Percentiles rank a stretch among this genome's conserved stretches.
Conservation (phyloP, 208 protist species). For the Hexamita inflata region DNA sequence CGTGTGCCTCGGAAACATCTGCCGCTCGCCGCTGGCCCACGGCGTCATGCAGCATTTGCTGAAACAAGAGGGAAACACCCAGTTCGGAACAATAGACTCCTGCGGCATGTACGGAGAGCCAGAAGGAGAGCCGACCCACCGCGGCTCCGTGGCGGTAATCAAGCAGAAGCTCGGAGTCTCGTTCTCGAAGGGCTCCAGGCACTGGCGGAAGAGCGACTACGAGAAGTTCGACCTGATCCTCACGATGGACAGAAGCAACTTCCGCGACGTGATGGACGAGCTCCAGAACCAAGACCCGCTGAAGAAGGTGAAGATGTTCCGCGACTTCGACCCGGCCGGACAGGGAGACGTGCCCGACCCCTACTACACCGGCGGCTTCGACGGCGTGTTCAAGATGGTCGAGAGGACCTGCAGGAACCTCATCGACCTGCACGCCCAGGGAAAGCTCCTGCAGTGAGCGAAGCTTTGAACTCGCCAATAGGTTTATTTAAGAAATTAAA, state of each 20-base stretch:
- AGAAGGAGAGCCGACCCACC: slow-evolving; percentile 25
- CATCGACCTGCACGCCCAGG: neutral
- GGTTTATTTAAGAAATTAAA: too few species aligned
- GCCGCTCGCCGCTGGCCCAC: slow-evolving; percentile 39
- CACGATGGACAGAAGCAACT: slow-evolving; percentile 35
- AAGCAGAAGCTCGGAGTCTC: slow-evolving; percentile 6
- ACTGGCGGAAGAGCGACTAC: slow-evolving; percentile 36
- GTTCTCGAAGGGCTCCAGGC: slow-evolving; percentile 28
- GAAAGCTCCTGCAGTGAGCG: neutral
- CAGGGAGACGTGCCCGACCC: slow-evolving; percentile 17
- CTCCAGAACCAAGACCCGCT: neutral
- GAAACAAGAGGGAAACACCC: neutral
- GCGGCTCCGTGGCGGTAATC: slow-evolving; percentile 2
- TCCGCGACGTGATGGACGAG: neutral
- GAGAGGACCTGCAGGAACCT: neutral
- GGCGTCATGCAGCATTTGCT: slow-evolving; percentile 29
- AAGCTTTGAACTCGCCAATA: too few species aligned
- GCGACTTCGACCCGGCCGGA: slow-evolving; percentile 1
- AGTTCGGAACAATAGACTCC: slow-evolving; percentile 27
- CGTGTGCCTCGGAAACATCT: slow-evolving; percentile 44
- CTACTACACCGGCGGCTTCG: slow-evolving; percentile 13
- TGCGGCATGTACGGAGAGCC: slow-evolving; percentile 36
- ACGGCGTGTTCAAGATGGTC: neutral
- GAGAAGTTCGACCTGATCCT: slow-evolving; percentile 39
- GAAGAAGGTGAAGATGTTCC: slow-evolving; percentile 3